Base-by-base conservation (phyloP, 1,139 yeast species). In the Candida albicans region DNA sequence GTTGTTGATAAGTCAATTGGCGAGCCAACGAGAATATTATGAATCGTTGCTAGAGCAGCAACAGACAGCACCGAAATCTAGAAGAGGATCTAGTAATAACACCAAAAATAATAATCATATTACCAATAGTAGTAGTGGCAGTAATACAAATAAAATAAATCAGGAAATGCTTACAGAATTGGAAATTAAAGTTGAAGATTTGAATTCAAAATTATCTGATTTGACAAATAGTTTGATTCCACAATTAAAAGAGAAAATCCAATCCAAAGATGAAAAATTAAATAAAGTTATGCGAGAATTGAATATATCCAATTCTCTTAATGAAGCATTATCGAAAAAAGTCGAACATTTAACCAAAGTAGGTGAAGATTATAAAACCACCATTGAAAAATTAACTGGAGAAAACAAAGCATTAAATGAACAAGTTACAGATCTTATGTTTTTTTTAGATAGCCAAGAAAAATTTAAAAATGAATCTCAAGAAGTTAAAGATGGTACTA, bases 11-110 rank as follows among this genome's bases (percentile, higher is more conserved):
- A 81, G 91, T 4, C 97, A 90, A 56, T 65, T 90, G 42, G 96
- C 90, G 41, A 84, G 95, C n/a, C 97, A 90, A 62, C 70, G 96
- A 42, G 93, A 87, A 49, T 87, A 84, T 61, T 90, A 87, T 58
- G 96, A 89, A 56, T 68, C 71, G 9, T 73, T 82, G 46, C 54
- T 86, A 26, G 62, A 69, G n/a, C 75, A 69, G n/a, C 75, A 74
- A 36, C 70, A 53, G 33, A 54, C 54, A 43, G 70, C 53, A 29
- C 56, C 55, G 41, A 42, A 50, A 41, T 40, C 58, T 14, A 42
- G 67, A 46, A 49, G 63, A 37, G 55, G 59, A 2, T 57, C 67
- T 8, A 52, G 50, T 24, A 41, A 30, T 12, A 30, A 36, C 12
- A 39, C 12, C 8, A 41, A 18, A 18, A 27, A 29, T 24, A 29